Evolutionary conservation across 495 filamentous ascomycete genomes (phyloP).

Genomic region (Lichina pygmaea): DNA sequence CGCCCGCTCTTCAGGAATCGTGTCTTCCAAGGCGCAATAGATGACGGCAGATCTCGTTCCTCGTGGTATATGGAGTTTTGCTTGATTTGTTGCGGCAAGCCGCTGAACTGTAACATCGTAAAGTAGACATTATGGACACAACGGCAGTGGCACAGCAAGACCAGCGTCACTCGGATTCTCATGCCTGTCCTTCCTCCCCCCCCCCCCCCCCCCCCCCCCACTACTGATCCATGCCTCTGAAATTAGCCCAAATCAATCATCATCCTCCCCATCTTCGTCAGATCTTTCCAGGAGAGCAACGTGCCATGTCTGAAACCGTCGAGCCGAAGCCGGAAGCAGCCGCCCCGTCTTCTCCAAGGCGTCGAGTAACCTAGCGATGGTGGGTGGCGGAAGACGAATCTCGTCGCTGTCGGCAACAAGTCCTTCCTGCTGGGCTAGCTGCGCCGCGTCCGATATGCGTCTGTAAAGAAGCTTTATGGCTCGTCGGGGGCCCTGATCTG

Average conservation of each 20-base stretch:
- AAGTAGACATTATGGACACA: no score
- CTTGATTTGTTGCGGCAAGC: no score
- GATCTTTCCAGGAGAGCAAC: slow-evolving; percentile 32
- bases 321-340: slow-evolving; percentile 26
- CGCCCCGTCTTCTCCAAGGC: slow-evolving; percentile 21
- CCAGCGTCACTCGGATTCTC: no score
- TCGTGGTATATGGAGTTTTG: no score
- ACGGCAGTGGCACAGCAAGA: no score
- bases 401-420: slow-evolving; percentile 20
- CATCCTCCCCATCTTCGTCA: not conserved
- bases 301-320: slow-evolving; percentile 34
- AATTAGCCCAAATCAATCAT: no score
- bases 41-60: not conserved
- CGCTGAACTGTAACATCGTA: no score
- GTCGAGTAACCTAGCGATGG: slow-evolving; percentile 17
- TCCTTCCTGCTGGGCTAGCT: not conserved
- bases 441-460: slow-evolving; percentile 11
- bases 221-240: no score
- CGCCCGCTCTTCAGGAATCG: slow-evolving; percentile 16
- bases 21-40: slow-evolving; percentile 24
- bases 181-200: no score
- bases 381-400: slow-evolving; percentile 25
- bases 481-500: slow-evolving; percentile 13
- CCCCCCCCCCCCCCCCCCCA: no score
- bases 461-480: slow-evolving; percentile 45